Evolutionary conservation across 2,329 filamentous ascomycete genomes (phyloP), one percentile per base, ranked within the genome.

Genomic region (Neonectria sp.): DNA sequence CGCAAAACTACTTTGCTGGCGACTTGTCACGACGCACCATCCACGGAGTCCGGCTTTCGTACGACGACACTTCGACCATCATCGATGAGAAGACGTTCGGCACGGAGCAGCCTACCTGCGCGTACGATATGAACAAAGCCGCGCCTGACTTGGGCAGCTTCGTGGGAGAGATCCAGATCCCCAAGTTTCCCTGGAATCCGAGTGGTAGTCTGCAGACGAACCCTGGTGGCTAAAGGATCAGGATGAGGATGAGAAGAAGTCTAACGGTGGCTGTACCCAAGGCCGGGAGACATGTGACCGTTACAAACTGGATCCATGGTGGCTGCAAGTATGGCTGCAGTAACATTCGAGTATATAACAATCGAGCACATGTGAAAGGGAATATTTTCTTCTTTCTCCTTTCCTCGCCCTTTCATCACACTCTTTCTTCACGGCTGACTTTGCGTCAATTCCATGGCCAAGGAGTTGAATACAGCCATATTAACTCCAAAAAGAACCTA

Each of bases 121-220:
- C 61, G 1, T 40, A 58, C 3, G 58, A 71, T 8, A 67, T 71
- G 68, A 46, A 25, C 3, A 63, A 29, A 0, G 25, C 3, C 1
- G 55, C 65, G 6, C 68, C 69, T 4, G 53, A 71, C 1, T 49
- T 71, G 1, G 43, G 56, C 13, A 69, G 12, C 4, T 71, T 71
- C 35, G 68, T 71, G 3, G 69, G 69, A 1, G 69, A 71, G 29
- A 59, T 71, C 12, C 15, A 68, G 33, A 71, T 71, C 7, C 61
- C 68, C 0, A 71, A 71, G 46, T 71, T 71, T 13, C 69, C 69
- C 0, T 71, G 55, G 15, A 71, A 71, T 8, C 69, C 69, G 1
- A 71, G 69, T 45, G 69, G 69, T 13, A 71, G 68, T 25, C 55
- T 71, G 4, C 69, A 71, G 46, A 71, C 68, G 2, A 71, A 71